Evolutionary conservation across 768 basidiomycete genomes (phyloP).

Genomic region (Calocera viscosa): DNA sequence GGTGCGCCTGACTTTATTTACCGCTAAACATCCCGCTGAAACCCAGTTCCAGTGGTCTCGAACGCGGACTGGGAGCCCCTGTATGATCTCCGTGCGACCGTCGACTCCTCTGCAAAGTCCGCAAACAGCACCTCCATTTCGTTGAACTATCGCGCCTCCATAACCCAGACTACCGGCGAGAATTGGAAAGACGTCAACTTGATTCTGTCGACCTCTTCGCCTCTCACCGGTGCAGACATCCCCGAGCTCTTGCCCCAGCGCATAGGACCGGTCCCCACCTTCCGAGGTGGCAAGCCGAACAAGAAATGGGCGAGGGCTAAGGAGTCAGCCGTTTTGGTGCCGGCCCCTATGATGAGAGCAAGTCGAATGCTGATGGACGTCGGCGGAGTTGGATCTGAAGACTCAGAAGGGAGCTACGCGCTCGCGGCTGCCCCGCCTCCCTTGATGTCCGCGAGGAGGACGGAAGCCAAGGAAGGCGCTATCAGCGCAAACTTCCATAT

Average conservation of each 20-base stretch:
- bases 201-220: conserved; percentile 38
- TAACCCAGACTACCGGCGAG: conserved; percentile 47
- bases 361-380: too few relatives aligned
- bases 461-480: conserved; percentile 42
- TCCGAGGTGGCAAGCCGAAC: too few relatives aligned
- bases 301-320: too few relatives aligned
- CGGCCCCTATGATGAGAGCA: too few relatives aligned
- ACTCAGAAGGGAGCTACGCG: not conserved
- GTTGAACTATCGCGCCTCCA: conserved; percentile 44
- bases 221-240: conserved; percentile 17
- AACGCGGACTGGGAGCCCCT: conserved; percentile 41
- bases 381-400: not conserved
- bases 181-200: conserved; percentile 43
- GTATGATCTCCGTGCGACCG: conserved; percentile 48
- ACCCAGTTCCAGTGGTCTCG: conserved; percentile 32
- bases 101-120: conserved; percentile 29
- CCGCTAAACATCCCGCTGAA: not conserved
- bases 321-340: too few relatives aligned
- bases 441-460: conserved; percentile 29
- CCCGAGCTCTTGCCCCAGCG: conserved; percentile 12
- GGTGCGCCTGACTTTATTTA: conserved; percentile 27
- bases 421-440: not conserved
- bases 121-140: conserved; percentile 26
- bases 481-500: conserved; percentile 42
- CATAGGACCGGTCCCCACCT: conserved; percentile 3